Evolutionary conservation across 2,329 filamentous ascomycete genomes (phyloP).

Genomic region (Neurospora crassa): DNA sequence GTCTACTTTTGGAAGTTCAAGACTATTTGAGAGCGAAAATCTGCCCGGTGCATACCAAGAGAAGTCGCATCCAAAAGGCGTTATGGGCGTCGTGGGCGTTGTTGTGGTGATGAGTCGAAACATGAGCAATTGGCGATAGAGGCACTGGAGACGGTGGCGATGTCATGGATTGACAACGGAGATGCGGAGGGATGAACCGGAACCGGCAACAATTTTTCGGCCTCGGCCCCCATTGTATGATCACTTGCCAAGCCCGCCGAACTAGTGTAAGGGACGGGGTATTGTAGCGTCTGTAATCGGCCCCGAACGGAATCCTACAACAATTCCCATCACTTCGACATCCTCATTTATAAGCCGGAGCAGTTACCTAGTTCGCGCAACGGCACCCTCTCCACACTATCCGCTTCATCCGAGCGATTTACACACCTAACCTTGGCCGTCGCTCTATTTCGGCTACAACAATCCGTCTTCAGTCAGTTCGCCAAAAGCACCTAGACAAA

Average conservation of each 20-base stretch:
- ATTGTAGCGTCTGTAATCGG: background rate
- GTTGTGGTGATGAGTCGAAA: background rate
- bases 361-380: background rate
- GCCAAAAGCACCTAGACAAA: background rate
- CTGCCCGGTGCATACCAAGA: background rate
- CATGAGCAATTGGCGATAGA: background rate
- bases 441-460: background rate
- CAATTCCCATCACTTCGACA: background rate
- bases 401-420: background rate
- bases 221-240: conserved; percentile 2
- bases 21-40: background rate
- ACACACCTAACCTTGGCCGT: background rate
- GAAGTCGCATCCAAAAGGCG: background rate
- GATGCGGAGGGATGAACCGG: background rate
- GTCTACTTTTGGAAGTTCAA: background rate
- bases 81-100: too few relatives aligned
- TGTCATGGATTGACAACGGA: background rate
- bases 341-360: background rate
- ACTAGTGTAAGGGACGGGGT: background rate
- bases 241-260: background rate
- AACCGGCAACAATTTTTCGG: conserved; percentile 6
- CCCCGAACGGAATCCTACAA: background rate
- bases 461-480: background rate
- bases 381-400: background rate
- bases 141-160: background rate